Evolutionary conservation across 371 early-diverging fungal species (phyloP), one percentile per base, ranked within the genome.

Genomic region (Mucor saturninus): DNA sequence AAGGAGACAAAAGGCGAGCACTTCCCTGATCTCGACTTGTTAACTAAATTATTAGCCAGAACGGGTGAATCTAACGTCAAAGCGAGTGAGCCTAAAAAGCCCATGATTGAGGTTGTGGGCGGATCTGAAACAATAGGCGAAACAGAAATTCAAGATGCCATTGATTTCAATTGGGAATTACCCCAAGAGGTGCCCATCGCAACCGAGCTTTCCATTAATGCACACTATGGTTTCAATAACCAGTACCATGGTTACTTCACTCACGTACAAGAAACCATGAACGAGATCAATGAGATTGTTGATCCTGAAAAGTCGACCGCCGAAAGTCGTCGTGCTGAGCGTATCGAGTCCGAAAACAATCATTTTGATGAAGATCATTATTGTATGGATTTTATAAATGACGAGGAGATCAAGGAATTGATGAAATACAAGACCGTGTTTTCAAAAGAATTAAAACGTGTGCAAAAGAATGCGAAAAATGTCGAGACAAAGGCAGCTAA

Each of bases 331-430:
- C 80, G 90, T 21, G 65, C 79, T 28, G 79, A 83, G 21, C 78
- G 96, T 30, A 67, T 90, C 4, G 81, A 79, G 7, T 62, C 71
- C 1, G 97, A 97, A 63, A 86, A 96, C 57, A 73, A 63, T 14
- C 89, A 90, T 53, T 97, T 98, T 81, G 93, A 96, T 69, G 91
- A 89, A 40, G 97, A 95, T 43, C 85, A 96, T 65, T 98, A 96
- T 70, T 90, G 95, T 58, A 86, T 78, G 66, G 93, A 95, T 69
- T 90, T 76, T 69, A 68, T 84, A 52, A 75, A 73, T 37, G 79
- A 85, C 54, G 92, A 92, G 10, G 95, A 95, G 32, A 91, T 96
- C 14, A 74, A 85, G 56, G 75, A 80, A 2, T 11, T 94, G 14
- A 71, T 95, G 8, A 84, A 87, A 42, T 94, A 79, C 71, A 89